phyloP scores from a whole-genome alignment of 2,329 filamentous ascomycete genomes.

The Magnaporthales sp. region DNA sequence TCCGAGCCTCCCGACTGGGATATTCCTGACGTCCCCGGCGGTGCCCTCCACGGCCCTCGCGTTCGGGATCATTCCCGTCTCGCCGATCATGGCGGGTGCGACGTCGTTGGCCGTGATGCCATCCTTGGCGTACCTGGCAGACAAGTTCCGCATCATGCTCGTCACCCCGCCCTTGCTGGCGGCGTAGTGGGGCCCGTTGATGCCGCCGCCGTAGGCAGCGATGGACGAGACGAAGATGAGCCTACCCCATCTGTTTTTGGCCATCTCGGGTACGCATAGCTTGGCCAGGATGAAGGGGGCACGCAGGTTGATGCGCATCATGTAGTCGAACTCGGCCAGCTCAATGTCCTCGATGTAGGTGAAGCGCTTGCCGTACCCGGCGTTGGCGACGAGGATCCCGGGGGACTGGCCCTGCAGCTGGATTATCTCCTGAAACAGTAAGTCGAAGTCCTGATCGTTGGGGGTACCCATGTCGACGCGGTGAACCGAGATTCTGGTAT shows the following conservation, averaged over 20 bases:
- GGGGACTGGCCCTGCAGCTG: constrained; percentile 36
- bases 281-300: constrained; percentile 55
- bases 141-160: constrained; percentile 57
- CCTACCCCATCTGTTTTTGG: constrained; percentile 49
- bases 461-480: constrained; percentile 45
- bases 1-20: constrained; percentile 50
- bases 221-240: constrained; percentile 44
- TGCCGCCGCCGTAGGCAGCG: constrained; percentile 52
- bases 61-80: constrained; percentile 54
- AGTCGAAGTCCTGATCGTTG: constrained; percentile 32
- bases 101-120: constrained; percentile 61
- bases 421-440: constrained; percentile 43
- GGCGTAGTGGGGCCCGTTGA: constrained; percentile 54
- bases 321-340: constrained; percentile 56
- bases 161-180: constrained; percentile 54
- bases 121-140: constrained; percentile 46
- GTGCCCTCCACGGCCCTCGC: constrained; percentile 40
- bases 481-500: constrained; percentile 38
- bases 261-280: constrained; percentile 52
- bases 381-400: constrained; percentile 59
- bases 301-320: constrained; percentile 51
- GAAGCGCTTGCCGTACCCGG: constrained; percentile 56
- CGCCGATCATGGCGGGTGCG: constrained; percentile 60
- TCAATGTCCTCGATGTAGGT: constrained; percentile 47
- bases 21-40: constrained; percentile 49